phyloP scores from a whole-genome alignment of 495 filamentous ascomycete species.

The Hyaloscypha variabilis region DNA sequence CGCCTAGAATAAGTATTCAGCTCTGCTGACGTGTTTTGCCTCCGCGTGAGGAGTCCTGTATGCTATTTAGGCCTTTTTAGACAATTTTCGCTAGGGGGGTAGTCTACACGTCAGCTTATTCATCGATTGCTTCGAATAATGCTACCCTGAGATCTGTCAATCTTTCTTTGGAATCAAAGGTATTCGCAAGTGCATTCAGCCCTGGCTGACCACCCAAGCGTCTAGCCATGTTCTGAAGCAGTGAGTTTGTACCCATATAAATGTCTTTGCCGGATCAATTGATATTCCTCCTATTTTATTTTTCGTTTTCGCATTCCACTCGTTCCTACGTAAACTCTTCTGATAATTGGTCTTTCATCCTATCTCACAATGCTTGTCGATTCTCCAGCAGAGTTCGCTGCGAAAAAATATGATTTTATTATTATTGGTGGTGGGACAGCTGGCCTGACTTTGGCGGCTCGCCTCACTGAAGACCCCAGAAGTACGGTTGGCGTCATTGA shows the following conservation, averaged over 20 bases:
- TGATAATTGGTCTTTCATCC: neutral
- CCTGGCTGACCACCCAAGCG: neutral
- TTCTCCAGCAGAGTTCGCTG: slow-evolving; percentile 4
- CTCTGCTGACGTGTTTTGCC: neutral
- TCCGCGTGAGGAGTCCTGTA: neutral
- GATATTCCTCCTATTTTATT: neutral
- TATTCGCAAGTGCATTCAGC: neutral
- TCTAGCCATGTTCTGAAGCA: neutral
- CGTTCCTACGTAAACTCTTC: neutral
- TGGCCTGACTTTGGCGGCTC: slow-evolving; percentile 17
- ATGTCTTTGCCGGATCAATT: neutral
- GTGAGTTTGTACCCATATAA: neutral
- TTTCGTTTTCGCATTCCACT: neutral
- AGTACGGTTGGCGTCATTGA: slow-evolving; percentile 45
- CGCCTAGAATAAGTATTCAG: neutral
- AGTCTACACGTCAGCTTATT: slow-evolving; percentile 1
- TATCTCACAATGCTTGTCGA: slow-evolving; percentile 16
- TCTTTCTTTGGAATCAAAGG: neutral
- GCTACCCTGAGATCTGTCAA: neutral
- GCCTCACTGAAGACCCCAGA: slow-evolving; percentile 13
- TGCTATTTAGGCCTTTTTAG: neutral
- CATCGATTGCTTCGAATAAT: neutral
- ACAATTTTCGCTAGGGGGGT: neutral
- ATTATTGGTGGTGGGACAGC: slow-evolving; percentile 25
- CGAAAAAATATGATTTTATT: slow-evolving; percentile 15